These are phyloP conservation scores for Antitrichia curtipendula DNA, from an alignment of 225 moss, liverwort and hornwort genomes.

Conservation along the genomic window DNA sequence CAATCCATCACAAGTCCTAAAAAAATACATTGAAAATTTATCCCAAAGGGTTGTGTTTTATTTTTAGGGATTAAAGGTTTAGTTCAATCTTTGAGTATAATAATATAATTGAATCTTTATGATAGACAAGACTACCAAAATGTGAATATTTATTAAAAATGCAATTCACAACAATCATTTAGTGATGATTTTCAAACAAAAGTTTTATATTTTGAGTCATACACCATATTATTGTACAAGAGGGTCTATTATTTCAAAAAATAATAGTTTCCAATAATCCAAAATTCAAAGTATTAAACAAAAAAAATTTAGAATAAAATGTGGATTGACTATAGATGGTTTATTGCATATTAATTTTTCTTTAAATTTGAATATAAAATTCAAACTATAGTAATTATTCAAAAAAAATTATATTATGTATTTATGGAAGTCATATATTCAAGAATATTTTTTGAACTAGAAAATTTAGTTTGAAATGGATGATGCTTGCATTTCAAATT, in stretches of 20 bases:
- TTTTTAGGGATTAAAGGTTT: not conserved
- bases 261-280: too few relatives aligned
- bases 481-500: too few relatives aligned
- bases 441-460: too few relatives aligned
- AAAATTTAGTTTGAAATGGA: too few relatives aligned
- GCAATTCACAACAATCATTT: not conserved
- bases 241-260: not conserved
- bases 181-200: not conserved
- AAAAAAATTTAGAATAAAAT: too few relatives aligned
- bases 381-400: too few relatives aligned
- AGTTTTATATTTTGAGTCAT: not conserved
- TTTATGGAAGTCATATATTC: too few relatives aligned
- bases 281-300: not conserved
- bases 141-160: not conserved
- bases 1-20: too few relatives aligned
- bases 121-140: not conserved
- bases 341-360: not conserved
- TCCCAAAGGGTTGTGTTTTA: accelerated
- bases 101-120: accelerated
- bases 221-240: accelerated
- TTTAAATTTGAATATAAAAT: not conserved
- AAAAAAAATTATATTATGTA: too few relatives aligned
- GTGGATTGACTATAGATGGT: too few relatives aligned
- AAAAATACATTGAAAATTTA: too few relatives aligned
- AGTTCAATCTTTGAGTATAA: not conserved